Base-by-base conservation (phyloP, 1,284 basidiomycete species). In the Trichosporon sp. region DNA sequence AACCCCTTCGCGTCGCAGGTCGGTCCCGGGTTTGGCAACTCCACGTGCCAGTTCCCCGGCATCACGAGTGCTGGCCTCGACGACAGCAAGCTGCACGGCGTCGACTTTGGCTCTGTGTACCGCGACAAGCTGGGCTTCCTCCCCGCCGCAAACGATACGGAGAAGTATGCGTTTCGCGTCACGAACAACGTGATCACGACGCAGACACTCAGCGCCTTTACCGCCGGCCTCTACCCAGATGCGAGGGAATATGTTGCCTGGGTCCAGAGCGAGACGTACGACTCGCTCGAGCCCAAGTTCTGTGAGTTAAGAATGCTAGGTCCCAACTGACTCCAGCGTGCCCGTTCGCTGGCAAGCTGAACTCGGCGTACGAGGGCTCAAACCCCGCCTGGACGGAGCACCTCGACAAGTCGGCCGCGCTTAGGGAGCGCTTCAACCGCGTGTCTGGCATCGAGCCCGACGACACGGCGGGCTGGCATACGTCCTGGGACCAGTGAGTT, bases 181-280 rank as follows among this genome's bases (percentile, higher is more conserved):
- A 79, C 80, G 18, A 78, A 79, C 71, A 79, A 79, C 66, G 76
- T 74, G 13, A 77, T 80, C 64, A 81, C 80, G 5, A 73, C 75
- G 0, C 77, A 79, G 68, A 78, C 78, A 4, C 71, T 78, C 12
- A 65, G 76, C 68, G 78, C 75, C 1, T 73, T 79, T 31, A 72
- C 70, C 18, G 62, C 42, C 27, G 78, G 77, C 1, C 25, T 80
- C 21, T 80, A 72, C 68, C 78, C 77, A 11, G 73, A 75, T 12
- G 42, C 69, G 3, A 53, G 69, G 1, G 77, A 76, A 65, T 72
- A 75, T 32, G 47, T 70, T n/a, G 77, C 75, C 3, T 70, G 65
- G 67, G 27, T 70, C 62, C 75, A 79, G 70, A 73, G 68, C 44
- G 67, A 62, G 18, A 65, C 65, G 1, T 78, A 71, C 65, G 78